Conservation (phyloP, 768 basidiomycete species). For the Arthromyces matolae region DNA sequence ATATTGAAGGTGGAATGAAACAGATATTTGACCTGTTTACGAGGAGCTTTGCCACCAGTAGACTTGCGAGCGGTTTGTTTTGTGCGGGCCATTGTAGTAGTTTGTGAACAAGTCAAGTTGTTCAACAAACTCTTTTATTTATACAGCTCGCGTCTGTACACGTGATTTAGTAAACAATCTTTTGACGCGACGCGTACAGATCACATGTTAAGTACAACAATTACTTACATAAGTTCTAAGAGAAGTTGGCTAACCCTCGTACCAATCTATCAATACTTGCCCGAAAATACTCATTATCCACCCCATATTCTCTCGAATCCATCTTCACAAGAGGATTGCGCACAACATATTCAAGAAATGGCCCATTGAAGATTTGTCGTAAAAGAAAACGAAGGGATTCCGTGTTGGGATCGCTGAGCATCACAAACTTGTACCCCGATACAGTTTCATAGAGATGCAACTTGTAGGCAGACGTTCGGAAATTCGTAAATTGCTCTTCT, state of each 20-base stretch:
- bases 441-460: conserved; percentile 90
- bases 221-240: conserved; percentile 20
- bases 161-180: conserved; percentile 14
- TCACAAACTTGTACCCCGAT: conserved; percentile 93
- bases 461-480: conserved; percentile 89
- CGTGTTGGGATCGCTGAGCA: conserved; percentile 82
- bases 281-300: conserved; percentile 92
- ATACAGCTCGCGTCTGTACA: conserved; percentile 5
- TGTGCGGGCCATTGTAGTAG: conserved; percentile 15
- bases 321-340: conserved; percentile 84
- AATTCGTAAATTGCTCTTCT: conserved; percentile 88
- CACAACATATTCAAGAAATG: conserved; percentile 91
- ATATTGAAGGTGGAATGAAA: background rate
- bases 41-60: conserved; percentile 18
- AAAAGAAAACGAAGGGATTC: conserved; percentile 82
- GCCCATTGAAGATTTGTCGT: conserved; percentile 88
- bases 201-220: background rate
- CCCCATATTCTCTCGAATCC: conserved; percentile 79
- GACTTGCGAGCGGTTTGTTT: conserved; percentile 20
- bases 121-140: conserved; percentile 6
- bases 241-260: conserved; percentile 50
- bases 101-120: conserved; percentile 4
- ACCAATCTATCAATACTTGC: conserved; percentile 74
- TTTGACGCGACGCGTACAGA: conserved; percentile 6
- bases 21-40: conserved; percentile 11